Evolutionary conservation across 1,284 basidiomycete genomes (phyloP).

Genomic region (Ceraceosorus guamensis): DNA sequence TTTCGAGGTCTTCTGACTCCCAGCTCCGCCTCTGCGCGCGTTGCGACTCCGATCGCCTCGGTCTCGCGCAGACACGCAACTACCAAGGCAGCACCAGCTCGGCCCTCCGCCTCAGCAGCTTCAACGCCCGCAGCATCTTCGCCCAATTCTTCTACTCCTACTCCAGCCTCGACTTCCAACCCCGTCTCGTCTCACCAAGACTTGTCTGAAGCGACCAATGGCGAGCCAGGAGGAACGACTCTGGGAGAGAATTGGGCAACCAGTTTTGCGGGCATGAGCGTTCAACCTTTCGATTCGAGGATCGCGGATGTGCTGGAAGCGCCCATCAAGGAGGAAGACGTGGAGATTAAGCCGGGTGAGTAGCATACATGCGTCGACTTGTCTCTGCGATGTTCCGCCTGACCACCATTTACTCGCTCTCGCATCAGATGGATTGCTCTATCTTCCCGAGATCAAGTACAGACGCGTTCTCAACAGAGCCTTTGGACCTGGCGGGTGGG

Average conservation of each 20-base stretch:
- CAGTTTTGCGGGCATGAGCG: conserved; percentile 74
- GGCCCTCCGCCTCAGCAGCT: too few species aligned
- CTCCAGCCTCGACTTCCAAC: neutral
- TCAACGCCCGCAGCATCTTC: neutral
- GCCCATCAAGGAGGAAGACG: conserved; percentile 67
- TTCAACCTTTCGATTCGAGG: conserved; percentile 70
- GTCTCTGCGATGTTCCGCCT: neutral
- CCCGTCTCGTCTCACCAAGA: neutral
- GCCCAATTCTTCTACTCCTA: neutral
- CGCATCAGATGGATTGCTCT: conserved; percentile 76
- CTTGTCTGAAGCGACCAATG: neutral
- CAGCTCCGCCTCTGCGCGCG: too few species aligned
- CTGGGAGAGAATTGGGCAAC: conserved; percentile 80
- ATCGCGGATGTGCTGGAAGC: conserved; percentile 66
- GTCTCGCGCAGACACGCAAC: too few species aligned
- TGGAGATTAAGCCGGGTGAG: conserved; percentile 80
- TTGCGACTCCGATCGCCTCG: too few species aligned
- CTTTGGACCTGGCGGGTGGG: conserved; percentile 96
- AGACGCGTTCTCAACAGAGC: conserved; percentile 83
- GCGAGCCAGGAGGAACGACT: neutral
- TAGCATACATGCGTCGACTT: neutral
- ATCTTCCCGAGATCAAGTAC: conserved; percentile 97
- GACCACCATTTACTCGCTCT: neutral
- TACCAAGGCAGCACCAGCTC: too few species aligned
- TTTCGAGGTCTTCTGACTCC: too few species aligned